Conservation (phyloP, 345 rosid genomes). For the Mangifera indica region DNA sequence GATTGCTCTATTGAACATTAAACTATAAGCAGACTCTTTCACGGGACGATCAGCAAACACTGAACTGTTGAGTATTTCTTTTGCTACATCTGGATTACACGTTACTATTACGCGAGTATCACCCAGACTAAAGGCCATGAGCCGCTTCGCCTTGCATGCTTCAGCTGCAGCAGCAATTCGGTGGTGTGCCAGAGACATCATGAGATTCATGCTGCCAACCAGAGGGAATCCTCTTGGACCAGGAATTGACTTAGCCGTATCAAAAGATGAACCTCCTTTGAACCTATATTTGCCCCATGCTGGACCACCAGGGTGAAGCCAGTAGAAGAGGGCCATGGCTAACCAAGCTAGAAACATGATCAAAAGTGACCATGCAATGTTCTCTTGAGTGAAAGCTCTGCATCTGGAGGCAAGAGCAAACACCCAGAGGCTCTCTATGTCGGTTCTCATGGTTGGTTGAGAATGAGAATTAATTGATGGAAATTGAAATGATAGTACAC, state of each 20-base stretch:
- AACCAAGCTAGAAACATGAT: conserved; percentile 37
- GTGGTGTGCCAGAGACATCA: conserved; percentile 62
- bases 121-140: conserved; percentile 74
- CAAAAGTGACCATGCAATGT: conserved; percentile 40
- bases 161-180: conserved; percentile 43
- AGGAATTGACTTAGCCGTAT: conserved; percentile 41
- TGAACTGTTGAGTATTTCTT: conserved; percentile 60
- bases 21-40: conserved; percentile 65
- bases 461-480: neutral
- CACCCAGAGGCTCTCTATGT: conserved; percentile 43
- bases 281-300: conserved; percentile 62
- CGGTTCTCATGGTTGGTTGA: conserved; percentile 39
- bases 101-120: conserved; percentile 67
- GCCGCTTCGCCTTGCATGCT: conserved; percentile 44
- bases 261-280: conserved; percentile 17
- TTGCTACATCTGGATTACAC: conserved; percentile 62
- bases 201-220: conserved; percentile 66
- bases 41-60: conserved; percentile 76
- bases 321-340: conserved; percentile 39
- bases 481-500: neutral
- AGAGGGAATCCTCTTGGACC: conserved; percentile 74
- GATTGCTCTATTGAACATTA: conserved; percentile 79
- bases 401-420: conserved; percentile 64
- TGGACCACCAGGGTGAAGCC: conserved; percentile 71
- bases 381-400: conserved; percentile 40